Conservation (phyloP, 2,329 filamentous ascomycete genomes). For the Pseudopithomyces chartarum region DNA sequence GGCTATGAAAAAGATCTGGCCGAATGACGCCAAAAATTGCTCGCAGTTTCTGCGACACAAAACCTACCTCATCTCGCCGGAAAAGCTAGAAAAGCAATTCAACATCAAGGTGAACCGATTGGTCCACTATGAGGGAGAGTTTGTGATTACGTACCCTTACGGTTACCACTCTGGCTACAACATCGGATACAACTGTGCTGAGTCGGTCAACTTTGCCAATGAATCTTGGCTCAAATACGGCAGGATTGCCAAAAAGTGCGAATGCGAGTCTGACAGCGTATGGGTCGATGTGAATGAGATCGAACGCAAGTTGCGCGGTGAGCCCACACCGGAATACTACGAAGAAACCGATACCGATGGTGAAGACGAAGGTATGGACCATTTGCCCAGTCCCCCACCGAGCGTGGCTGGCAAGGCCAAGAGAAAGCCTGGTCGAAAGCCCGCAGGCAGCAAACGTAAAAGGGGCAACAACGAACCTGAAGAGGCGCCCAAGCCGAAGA, state of each 20-base stretch:
- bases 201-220: constrained; percentile 97
- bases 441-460: constrained; percentile 64
- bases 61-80: constrained; percentile 93
- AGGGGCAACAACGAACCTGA: constrained; percentile 50
- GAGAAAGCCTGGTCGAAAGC: constrained; percentile 71
- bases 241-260: constrained; percentile 93
- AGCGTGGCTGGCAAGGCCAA: constrained; percentile 73
- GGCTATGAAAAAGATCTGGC: constrained; percentile 96
- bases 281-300: constrained; percentile 98
- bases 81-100: constrained; percentile 82
- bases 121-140: constrained; percentile 94
- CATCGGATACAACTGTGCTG: constrained; percentile 96
- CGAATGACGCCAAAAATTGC: constrained; percentile 91
- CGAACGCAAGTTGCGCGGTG: constrained; percentile 88
- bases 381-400: constrained; percentile 77
- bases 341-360: constrained; percentile 77
- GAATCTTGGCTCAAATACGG: constrained; percentile 96
- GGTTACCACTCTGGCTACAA: constrained; percentile 99
- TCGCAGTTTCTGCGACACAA: constrained; percentile 97
- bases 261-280: constrained; percentile 96
- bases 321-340: constrained; percentile 78
- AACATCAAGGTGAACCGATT: constrained; percentile 96
- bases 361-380: constrained; percentile 61
- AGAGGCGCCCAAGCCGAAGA: constrained; percentile 62
- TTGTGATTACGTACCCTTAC: constrained; percentile 97